Conservation (phyloP, 768 basidiomycete genomes). For the Coprinellus aureogranulatus region DNA sequence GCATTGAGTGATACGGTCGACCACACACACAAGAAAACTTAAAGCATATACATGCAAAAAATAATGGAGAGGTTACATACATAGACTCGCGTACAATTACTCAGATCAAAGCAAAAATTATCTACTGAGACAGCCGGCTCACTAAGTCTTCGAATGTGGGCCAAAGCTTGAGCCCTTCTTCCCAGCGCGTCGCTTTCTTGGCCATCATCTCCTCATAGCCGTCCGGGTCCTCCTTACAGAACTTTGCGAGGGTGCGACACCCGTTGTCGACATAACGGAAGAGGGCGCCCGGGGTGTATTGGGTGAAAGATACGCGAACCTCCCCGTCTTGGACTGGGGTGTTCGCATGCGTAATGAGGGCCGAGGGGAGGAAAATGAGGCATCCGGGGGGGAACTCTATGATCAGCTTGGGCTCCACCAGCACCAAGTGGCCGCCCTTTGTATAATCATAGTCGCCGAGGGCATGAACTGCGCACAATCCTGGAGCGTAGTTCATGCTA, state of each 20-base stretch:
- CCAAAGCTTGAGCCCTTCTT: too few relatives aligned
- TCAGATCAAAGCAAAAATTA: too few relatives aligned
- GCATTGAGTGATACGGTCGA: too few relatives aligned
- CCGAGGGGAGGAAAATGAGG: slow-evolving; percentile 30
- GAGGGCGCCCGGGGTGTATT: slow-evolving; percentile 25
- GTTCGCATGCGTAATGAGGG: slow-evolving; percentile 24
- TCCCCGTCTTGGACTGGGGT: slow-evolving; percentile 16
- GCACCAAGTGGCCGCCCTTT: slow-evolving; percentile 21
- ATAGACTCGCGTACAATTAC: too few relatives aligned
- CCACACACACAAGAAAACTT: too few relatives aligned
- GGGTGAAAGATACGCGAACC: slow-evolving; percentile 20
- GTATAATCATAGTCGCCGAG: slow-evolving; percentile 18
- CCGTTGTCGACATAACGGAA: slow-evolving; percentile 13
- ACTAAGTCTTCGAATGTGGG: too few relatives aligned
- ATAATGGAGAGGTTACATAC: too few relatives aligned
- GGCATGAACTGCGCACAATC: slow-evolving; percentile 25
- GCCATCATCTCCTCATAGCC: too few relatives aligned
- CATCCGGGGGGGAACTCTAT: slow-evolving; percentile 11
- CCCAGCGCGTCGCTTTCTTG: too few relatives aligned
- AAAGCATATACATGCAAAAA: too few relatives aligned
- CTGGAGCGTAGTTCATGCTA: slow-evolving; percentile 25
- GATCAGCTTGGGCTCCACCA: slow-evolving; percentile 18
- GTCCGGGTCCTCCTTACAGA: too few relatives aligned
- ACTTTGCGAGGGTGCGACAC: neutral
- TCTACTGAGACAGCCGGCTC: too few relatives aligned